phyloP scores from a whole-genome alignment of 768 basidiomycete genomes.

The Glaciozyma antarctica region DNA sequence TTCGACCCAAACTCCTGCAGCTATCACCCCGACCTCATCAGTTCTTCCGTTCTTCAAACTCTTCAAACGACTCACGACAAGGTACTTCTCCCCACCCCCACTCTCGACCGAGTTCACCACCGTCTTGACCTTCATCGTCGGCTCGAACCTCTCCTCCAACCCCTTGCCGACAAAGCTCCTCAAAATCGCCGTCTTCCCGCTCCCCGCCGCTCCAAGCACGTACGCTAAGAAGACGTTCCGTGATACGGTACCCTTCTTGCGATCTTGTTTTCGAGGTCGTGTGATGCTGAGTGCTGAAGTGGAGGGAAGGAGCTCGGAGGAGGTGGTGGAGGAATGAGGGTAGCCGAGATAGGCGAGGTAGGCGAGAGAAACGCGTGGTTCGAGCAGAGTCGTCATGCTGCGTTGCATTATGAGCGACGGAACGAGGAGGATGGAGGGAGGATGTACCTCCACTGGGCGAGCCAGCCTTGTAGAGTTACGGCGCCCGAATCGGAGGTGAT shows the following conservation, averaged over 20 bases:
- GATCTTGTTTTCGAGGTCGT: constrained; percentile 68
- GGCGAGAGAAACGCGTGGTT: constrained; percentile 78
- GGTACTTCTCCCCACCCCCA: constrained; percentile 86
- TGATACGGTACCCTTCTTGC: constrained; percentile 61
- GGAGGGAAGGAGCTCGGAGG: constrained; percentile 37
- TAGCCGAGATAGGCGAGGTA: constrained; percentile 95
- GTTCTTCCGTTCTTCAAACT: neutral
- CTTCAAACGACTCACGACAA: constrained; percentile 61
- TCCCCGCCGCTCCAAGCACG: constrained; percentile 89
- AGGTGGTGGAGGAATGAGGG: constrained; percentile 51
- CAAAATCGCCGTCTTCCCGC: constrained; percentile 83
- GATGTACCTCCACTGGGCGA: constrained; percentile 91
- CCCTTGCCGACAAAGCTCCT: constrained; percentile 77
- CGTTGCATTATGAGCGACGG: neutral
- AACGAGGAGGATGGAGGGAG: neutral
- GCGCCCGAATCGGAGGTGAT: constrained; percentile 81
- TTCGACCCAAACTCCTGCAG: constrained; percentile 94
- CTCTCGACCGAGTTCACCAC: constrained; percentile 95
- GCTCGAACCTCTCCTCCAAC: constrained; percentile 63
- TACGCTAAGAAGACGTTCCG: constrained; percentile 81
- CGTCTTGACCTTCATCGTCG: constrained; percentile 65
- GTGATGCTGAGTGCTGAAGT: constrained; percentile 79
- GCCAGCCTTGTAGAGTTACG: constrained; percentile 93
- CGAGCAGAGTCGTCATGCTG: constrained; percentile 95
- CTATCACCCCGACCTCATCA: constrained; percentile 43